Percentiles rank a stretch among this genome's conserved stretches.
phyloP scores from a whole-genome alignment of 768 basidiomycete genomes.

The Hygrophorus pudorinus region DNA sequence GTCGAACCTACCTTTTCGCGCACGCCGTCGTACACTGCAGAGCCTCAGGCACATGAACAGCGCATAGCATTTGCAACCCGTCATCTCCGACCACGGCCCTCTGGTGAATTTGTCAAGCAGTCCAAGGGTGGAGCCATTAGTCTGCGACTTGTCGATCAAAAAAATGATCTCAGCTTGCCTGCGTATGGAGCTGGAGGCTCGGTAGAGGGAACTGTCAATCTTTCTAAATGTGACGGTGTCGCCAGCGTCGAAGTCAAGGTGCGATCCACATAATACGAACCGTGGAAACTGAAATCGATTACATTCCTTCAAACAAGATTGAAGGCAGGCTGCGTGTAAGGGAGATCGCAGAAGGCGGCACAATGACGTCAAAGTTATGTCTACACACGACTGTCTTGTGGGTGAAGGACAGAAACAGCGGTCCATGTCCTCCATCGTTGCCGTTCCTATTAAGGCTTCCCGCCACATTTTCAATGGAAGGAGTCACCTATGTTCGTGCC shows the following conservation, averaged over 20 bases:
- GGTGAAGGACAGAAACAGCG: slow-evolving; percentile 34
- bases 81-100: slow-evolving; percentile 27
- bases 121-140: slow-evolving; percentile 42
- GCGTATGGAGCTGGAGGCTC: slow-evolving; percentile 42
- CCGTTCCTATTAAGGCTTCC: slow-evolving; percentile 51
- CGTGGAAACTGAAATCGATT: neutral
- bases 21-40: slow-evolving; percentile 42
- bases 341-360: slow-evolving; percentile 62
- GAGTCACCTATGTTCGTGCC: slow-evolving; percentile 46
- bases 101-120: slow-evolving; percentile 47
- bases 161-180: slow-evolving; percentile 40
- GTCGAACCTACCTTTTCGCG: slow-evolving; percentile 23
- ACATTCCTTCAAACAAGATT: slow-evolving; percentile 34
- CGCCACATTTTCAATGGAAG: slow-evolving; percentile 43
- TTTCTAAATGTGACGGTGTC: slow-evolving; percentile 45
- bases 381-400: slow-evolving; percentile 46
- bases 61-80: slow-evolving; percentile 28
- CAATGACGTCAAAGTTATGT: slow-evolving; percentile 39
- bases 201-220: slow-evolving; percentile 47
- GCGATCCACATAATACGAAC: slow-evolving; percentile 6
- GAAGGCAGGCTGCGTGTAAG: slow-evolving; percentile 50
- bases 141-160: slow-evolving; percentile 44
- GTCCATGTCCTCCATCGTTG: slow-evolving; percentile 41
- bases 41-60: slow-evolving; percentile 41
- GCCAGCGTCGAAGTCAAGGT: slow-evolving; percentile 59